Conservation (phyloP, 2,329 filamentous ascomycete species). For the Fusarium pilosicola region DNA sequence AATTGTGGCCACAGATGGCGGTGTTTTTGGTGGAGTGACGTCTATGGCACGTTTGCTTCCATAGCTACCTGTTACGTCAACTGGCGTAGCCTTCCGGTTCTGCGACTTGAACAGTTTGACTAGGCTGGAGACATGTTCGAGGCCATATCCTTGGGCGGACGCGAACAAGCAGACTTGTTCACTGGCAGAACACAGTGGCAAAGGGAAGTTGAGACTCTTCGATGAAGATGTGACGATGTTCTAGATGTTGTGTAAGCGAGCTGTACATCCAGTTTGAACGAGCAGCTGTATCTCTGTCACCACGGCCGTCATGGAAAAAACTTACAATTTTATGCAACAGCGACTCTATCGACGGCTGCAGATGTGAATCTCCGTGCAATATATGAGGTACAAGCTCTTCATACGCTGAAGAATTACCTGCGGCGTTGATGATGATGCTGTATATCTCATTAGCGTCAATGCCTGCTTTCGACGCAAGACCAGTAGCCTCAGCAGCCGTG, state of each 20-base stretch:
- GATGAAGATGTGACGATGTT: not conserved
- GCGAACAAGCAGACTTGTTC: not conserved
- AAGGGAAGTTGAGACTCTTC: not conserved
- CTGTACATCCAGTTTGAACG: fast-evolving
- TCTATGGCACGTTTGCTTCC: fast-evolving
- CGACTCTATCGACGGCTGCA: not conserved
- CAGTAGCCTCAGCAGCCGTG: not conserved
- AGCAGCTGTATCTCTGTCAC: fast-evolving
- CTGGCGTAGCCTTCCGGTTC: fast-evolving
- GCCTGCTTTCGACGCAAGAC: not conserved
- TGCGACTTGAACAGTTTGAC: not conserved
- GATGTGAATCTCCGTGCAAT: fast-evolving
- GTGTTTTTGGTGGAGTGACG: not conserved
- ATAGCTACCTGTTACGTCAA: fast-evolving
- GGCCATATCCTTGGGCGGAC: not conserved
- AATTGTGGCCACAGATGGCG: fast-evolving
- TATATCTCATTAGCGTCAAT: not conserved
- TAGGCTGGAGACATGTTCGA: not conserved
- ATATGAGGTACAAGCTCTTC: not conserved
- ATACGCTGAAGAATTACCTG: not conserved
- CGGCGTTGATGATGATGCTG: not conserved
- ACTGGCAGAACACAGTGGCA: not conserved
- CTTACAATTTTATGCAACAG: not conserved
- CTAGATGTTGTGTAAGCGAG: not conserved
- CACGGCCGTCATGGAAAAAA: fast-evolving